Evolutionary conservation across 202 grass and related monocot species (phyloP).

Genomic region (Sporobolus alterniflorus): DNA sequence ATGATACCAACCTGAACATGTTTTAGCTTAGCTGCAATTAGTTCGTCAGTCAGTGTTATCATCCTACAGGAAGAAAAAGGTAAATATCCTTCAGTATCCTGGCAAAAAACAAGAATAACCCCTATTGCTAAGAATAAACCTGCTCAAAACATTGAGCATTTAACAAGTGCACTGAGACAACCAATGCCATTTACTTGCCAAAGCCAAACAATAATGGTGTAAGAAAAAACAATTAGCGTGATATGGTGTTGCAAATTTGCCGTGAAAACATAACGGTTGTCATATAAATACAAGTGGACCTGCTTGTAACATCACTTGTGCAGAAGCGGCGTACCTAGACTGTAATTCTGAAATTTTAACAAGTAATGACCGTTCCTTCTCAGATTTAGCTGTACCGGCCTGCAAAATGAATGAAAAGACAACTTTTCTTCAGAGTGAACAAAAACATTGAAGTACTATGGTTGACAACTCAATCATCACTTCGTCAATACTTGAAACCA

Average conservation of each 20-base stretch:
- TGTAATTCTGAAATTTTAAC: slow-evolving; percentile 93
- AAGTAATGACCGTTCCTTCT: slow-evolving; percentile 89
- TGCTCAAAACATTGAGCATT: neutral
- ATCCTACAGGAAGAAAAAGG: slow-evolving; percentile 57
- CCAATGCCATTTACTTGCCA: neutral
- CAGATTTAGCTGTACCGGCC: slow-evolving; percentile 68
- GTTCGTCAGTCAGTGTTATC: slow-evolving; percentile 85
- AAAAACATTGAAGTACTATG: slow-evolving; percentile 17
- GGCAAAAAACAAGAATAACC: neutral
- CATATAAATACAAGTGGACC: neutral
- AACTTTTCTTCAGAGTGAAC: neutral
- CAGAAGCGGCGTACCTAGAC: slow-evolving; percentile 61
- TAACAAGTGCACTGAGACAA: neutral
- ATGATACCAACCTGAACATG: slow-evolving; percentile 65
- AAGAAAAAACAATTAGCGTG: neutral
- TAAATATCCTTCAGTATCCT: neutral
- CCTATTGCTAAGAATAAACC: neutral
- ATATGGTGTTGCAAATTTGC: slow-evolving; percentile 27
- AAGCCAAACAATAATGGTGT: slow-evolving; percentile 3
- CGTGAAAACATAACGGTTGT: neutral
- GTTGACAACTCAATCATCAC: neutral
- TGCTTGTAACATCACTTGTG: slow-evolving; percentile 14
- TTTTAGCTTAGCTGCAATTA: slow-evolving; percentile 82
- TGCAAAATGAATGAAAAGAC: slow-evolving; percentile 48
- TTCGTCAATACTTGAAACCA: neutral